Percentiles rank a stretch among this genome's conserved stretches.
These are phyloP conservation scores for Colletotrichum zoysiae DNA, from an alignment of 2,329 filamentous ascomycete species.

Conservation along the genomic window DNA sequence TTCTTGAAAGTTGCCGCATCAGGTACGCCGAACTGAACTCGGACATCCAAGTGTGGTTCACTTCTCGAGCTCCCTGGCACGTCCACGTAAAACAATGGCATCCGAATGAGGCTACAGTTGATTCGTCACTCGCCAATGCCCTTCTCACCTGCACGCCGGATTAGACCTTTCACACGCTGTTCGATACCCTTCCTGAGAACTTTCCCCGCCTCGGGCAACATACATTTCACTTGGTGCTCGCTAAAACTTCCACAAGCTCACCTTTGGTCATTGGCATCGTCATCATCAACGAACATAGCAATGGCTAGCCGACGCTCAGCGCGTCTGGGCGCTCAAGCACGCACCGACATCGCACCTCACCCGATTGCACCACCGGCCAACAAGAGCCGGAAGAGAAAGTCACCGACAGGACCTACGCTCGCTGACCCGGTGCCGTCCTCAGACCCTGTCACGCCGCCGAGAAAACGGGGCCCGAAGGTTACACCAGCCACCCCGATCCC, in stretches of 20 bases:
- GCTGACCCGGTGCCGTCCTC: constrained; percentile 42
- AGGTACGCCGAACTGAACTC: not conserved
- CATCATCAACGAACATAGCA: not conserved
- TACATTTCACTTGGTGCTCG: not conserved
- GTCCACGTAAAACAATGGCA: not conserved
- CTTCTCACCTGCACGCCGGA: not conserved
- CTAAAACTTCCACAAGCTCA: not conserved
- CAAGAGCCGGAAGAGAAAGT: constrained; percentile 53
- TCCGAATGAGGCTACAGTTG: constrained; percentile 11
- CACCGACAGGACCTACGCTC: constrained; percentile 25
- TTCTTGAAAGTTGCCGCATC: not conserved
- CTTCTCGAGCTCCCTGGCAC: not conserved
- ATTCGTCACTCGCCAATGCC: not conserved
- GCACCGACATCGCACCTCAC: constrained; percentile 40
- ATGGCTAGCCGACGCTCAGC: constrained; percentile 54
- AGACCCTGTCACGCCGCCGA: constrained; percentile 49
- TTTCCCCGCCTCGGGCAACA: not conserved
- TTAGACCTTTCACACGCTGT: not conserved
- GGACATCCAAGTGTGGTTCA: too few species aligned
- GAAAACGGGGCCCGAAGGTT: constrained; percentile 47
- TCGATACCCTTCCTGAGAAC: not conserved
- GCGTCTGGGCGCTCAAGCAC: constrained; percentile 54
- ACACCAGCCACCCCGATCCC: constrained; percentile 36
- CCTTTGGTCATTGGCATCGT: not conserved
- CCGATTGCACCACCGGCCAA: constrained; percentile 44